Evolutionary conservation across 2,329 filamentous ascomycete species (phyloP), one percentile per base, ranked within the genome.

Genomic region (Neopestalotiopsis clavispora): DNA sequence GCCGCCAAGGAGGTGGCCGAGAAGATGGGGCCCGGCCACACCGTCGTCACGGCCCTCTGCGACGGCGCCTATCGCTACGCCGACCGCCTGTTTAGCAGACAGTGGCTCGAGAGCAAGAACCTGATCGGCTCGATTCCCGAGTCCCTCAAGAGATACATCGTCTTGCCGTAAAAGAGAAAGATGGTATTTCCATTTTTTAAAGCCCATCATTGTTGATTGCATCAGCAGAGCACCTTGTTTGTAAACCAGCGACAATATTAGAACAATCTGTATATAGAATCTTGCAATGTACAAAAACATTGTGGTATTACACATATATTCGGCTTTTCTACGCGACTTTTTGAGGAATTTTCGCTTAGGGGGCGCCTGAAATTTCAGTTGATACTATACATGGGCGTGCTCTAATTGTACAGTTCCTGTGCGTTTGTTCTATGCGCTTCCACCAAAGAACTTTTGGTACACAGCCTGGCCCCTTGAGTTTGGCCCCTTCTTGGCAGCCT

Each of bases 51-150:
- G 1, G 89, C 98, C 68, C 87, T 99, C 59, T 97, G 94, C 77
- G 96, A 99, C 79, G 96, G 96, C 70, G 96, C 96, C n/a, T 98
- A 99, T 79, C 86, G 96, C 77, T 99, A 99, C 80, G 96, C 96
- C 4, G 96, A 99, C 72, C 87, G 96, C 45, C 80, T 99, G 71
- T 99, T 99, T 83, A 97, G 94, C 60, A 90, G 89, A 80, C 95
- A 92, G 80, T 99, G 96, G 96, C 83, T 99, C 74, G 86, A 90
- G 79, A 89, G 91, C 76, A 99, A 98, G 90, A 92, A 92, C 69
- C 84, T 99, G 72, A 80, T 96, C 60, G 88, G 84, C 34, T 91
- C 94, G 58, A 91, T 99, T 78, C 96, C 96, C 6, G 88, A 93
- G 83, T 91, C 93, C 78, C 81, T 98, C 78, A 89, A 93, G 80